Evolutionary conservation across 1,284 basidiomycete genomes (phyloP).

Genomic region (Nidula niveotomentosa): DNA sequence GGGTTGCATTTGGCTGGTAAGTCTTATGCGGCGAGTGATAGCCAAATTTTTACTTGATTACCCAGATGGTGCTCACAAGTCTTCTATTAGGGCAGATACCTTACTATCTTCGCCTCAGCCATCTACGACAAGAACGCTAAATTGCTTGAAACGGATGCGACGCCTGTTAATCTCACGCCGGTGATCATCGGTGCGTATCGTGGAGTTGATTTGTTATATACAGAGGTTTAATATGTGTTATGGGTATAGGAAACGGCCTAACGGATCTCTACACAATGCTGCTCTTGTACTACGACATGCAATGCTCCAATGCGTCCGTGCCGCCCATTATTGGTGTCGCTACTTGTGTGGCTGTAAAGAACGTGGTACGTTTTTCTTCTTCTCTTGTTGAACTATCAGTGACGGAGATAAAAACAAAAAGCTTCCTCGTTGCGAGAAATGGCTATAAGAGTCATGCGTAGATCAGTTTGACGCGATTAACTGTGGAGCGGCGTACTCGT

Average conservation of each 20-base stretch:
- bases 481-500: conserved; percentile 47
- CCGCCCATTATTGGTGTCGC: conserved; percentile 35
- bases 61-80: too few relatives aligned
- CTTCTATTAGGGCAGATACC: conserved; percentile 68
- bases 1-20: conserved; percentile 77
- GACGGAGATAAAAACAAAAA: conserved; percentile 50
- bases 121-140: conserved; percentile 78
- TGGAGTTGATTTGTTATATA: too few relatives aligned
- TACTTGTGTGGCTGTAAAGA: conserved; percentile 4
- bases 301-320: conserved; percentile 48
- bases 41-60: too few relatives aligned
- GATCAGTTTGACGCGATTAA: conserved; percentile 49
- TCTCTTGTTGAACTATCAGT: conserved; percentile 16
- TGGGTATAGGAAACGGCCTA: conserved; percentile 51
- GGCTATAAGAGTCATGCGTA: conserved; percentile 44
- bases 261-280: conserved; percentile 44
- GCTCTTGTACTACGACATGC: conserved; percentile 45
- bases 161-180: conserved; percentile 77
- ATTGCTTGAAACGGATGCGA: conserved; percentile 56
- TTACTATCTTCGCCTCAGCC: conserved; percentile 80
- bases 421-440: conserved; percentile 49
- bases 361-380: conserved; percentile 15
- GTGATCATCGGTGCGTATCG: conserved; percentile 70
- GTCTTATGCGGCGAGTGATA: conserved; percentile 54
- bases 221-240: too few relatives aligned